These are phyloP conservation scores for Globisporangium canariense DNA, from an alignment of 352 stramenopile genomes.

Conservation along the genomic window DNA sequence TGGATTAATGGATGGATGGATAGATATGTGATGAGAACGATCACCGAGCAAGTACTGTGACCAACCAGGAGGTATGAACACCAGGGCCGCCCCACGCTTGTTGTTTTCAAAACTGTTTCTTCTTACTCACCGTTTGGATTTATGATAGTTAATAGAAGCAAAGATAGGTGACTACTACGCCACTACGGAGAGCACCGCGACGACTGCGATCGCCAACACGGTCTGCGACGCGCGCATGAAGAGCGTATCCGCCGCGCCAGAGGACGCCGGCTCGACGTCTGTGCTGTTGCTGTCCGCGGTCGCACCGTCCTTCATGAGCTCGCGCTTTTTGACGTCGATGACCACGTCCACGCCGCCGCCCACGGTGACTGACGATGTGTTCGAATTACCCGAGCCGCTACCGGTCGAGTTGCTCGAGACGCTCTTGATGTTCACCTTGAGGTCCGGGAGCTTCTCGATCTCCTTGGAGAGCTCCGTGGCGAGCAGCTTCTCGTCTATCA, in stretches of 20 bases:
- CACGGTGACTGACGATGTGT: background rate
- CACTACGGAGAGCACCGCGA: conserved; percentile 3
- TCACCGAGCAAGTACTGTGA: background rate
- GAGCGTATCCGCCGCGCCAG: background rate
- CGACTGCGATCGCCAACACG: conserved; percentile 5
- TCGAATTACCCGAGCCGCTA: conserved; percentile 1
- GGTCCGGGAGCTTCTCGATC: conserved; percentile 22
- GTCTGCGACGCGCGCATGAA: conserved; percentile 5
- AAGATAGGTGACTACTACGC: background rate
- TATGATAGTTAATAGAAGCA: background rate
- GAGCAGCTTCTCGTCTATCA: conserved; percentile 20
- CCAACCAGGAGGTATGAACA: background rate
- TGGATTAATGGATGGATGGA: too few species aligned
- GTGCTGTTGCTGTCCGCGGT: conserved; percentile 7
- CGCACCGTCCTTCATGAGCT: conserved; percentile 28
- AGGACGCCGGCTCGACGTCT: conserved; percentile 6
- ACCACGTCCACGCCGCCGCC: conserved; percentile 30
- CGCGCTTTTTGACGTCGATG: conserved; percentile 45
- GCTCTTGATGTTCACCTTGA: conserved; percentile 28
- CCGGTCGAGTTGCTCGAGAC: conserved; percentile 2
- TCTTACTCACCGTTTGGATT: background rate
- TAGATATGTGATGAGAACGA: background rate
- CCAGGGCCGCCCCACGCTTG: background rate
- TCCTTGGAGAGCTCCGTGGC: conserved; percentile 14
- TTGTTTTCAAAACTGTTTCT: background rate